A percentile compares a stretch with the other conserved stretches of the same genome.
phyloP scores from a whole-genome alignment of 306 rosid genomes.

The Citrullus mucosospermus region DNA sequence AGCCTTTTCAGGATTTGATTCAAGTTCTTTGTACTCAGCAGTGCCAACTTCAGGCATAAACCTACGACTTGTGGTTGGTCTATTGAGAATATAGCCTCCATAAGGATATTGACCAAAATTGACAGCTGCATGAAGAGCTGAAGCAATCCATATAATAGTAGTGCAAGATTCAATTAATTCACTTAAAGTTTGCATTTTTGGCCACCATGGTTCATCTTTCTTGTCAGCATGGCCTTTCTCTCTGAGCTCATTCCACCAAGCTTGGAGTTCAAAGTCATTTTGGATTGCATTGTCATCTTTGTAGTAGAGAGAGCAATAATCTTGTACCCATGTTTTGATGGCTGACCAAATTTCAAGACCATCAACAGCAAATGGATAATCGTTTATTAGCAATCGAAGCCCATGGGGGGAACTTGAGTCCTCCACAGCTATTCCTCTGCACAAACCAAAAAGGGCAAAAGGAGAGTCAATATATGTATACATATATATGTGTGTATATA shows the following conservation, averaged over 20 bases:
- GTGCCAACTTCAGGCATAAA: slow-evolving; percentile 49
- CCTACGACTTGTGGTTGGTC: slow-evolving; percentile 35
- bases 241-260: slow-evolving; percentile 69
- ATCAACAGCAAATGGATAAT: slow-evolving; percentile 76
- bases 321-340: slow-evolving; percentile 50
- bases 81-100: slow-evolving; percentile 50
- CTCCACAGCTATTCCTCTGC: slow-evolving; percentile 55
- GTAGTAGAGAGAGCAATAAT: slow-evolving; percentile 50
- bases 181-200: slow-evolving; percentile 37
- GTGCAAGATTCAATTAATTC: slow-evolving; percentile 49
- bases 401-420: slow-evolving; percentile 46
- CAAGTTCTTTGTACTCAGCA: slow-evolving; percentile 36
- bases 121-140: slow-evolving; percentile 70
- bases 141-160: slow-evolving; percentile 53
- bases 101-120: slow-evolving; percentile 72
- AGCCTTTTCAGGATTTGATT: slow-evolving; percentile 42
- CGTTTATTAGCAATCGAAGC: slow-evolving; percentile 42
- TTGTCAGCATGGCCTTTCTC: slow-evolving; percentile 60
- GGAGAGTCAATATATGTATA: no score
- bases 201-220: slow-evolving; percentile 73
- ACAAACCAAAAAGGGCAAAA: not conserved
- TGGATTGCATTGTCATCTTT: slow-evolving; percentile 21
- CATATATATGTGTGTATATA: no score
- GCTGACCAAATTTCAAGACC: slow-evolving; percentile 64
- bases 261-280: slow-evolving; percentile 42